A percentile compares a stretch with the other conserved stretches of the same genome.
Conservation (phyloP, 139 green algal species). For the Haematococcus sp. region DNA sequence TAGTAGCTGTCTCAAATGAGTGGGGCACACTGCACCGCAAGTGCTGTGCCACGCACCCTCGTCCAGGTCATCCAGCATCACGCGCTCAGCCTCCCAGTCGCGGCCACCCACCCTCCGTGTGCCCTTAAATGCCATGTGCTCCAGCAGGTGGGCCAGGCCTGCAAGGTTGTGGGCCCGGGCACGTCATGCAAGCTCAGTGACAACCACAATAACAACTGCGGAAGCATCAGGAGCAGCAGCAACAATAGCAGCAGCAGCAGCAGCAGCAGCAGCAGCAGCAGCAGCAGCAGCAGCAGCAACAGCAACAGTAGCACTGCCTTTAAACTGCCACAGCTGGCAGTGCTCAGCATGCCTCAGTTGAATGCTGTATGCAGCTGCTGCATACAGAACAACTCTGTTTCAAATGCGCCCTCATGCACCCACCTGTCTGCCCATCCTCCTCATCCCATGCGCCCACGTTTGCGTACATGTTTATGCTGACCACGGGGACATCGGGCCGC, state of each 20-base stretch:
- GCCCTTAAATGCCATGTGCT: conserved; percentile 85
- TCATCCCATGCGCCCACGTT: conserved; percentile 79
- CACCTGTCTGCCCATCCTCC: conserved; percentile 64
- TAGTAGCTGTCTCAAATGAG: too few species aligned
- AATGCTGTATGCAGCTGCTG: too few species aligned
- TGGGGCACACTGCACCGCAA: too few species aligned
- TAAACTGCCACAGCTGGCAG: too few species aligned
- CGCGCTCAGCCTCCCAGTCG: conserved; percentile 30
- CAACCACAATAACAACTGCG: too few species aligned
- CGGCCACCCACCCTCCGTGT: conserved; percentile 12
- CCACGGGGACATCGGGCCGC: conserved; percentile 64
- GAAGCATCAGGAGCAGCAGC: too few species aligned
- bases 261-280: background rate
- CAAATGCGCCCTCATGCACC: background rate
- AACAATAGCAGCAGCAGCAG: too few species aligned
- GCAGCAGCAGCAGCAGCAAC: background rate
- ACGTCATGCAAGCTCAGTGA: too few species aligned
- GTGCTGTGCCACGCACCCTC: conserved; percentile 42
- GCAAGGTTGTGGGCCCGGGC: background rate
- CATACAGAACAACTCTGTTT: too few species aligned
- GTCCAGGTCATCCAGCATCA: conserved; percentile 70
- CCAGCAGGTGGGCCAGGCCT: conserved; percentile 84
- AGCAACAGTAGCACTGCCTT: background rate
- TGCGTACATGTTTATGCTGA: conserved; percentile 27
- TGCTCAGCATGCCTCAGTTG: too few species aligned